Evolutionary conservation across 2,329 filamentous ascomycete genomes (phyloP), one percentile per base, ranked within the genome.

Genomic region (Sarocladium strictum): DNA sequence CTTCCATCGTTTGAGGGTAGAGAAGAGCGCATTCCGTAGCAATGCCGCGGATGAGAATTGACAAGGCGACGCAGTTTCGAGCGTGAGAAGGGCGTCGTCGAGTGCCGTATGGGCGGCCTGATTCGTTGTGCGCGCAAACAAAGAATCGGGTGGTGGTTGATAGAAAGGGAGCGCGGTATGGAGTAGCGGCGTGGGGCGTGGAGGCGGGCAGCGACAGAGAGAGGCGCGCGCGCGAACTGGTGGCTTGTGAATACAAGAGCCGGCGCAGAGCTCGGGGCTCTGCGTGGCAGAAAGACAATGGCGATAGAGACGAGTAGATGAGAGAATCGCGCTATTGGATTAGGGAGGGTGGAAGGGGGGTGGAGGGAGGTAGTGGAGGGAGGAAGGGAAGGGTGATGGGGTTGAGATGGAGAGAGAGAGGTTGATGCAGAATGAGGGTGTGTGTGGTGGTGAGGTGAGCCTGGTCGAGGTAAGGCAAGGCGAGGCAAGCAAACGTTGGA

Each of bases 1-100:
- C 77, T 75, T 82, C 79, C 79, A 83, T 83, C 69, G 70, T 77
- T 72, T 67, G 63, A 63, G 63, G 67, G 64, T 57, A 21, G 47
- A 51, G 47, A 33, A 35, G 29, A 51, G 52, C 50, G 54, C 56
- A 57, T 57, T 24, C 56, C 54, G 54, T 23, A 55, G 37, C 27
- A 26, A 49, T 41, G 26, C 19, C 9, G 43, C 4, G 3, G 43
- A 23, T 3, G 12, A 27, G 3, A 12, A 29, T 27, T 47, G 21
- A 26, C 6, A n/a, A 27, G 11, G 17, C 24, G 38, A 26, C 21
- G 43, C 23, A 47, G 43, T 38, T 19, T n/a, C 9, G 35, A n/a
- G 17, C 12, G 5, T n/a, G 6, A n/a, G 6, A 38, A 45, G 40
- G 9, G 40, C n/a, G 10, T 9, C 11, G 17, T 23, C 7, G 17